Base-by-base conservation (phyloP, 352 stramenopile species). In the Phytophthora sp. region DNA sequence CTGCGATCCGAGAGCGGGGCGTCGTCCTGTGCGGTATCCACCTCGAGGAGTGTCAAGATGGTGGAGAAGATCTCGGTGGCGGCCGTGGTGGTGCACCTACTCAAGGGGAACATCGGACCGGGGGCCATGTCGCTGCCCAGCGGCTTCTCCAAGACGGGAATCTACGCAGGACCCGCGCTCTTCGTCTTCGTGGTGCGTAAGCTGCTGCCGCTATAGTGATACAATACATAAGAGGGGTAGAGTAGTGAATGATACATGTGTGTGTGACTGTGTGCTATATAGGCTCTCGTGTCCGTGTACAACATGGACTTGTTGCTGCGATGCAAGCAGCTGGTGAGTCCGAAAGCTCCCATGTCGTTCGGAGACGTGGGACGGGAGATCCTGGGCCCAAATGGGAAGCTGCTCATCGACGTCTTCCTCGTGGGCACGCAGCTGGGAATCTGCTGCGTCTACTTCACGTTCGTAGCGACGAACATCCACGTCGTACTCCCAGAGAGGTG, bases 361-460 rank as follows among this genome's bases (percentile, higher is more conserved):
- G 83, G 83, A 31, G 83, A 92, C 35, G 83, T 92, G n/a, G 83
- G 78, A 0, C 56, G 66, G 45, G 77, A 89, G 44, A 84, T 92
- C 42, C 30, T 94, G 20, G 83, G 85, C 0, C 74, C 61, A 9
- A 73, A 71, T 7, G 85, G 85, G 59, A 91, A 94, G 45, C 26
- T 79, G 41, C 69, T 91, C 15, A 89, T 94, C 57, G 82, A 94
- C 66, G 73, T 91, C 11, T 92, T 94, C 59, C 73, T 94, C 21
- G 83, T 94, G 18, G 83, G 80, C 46, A 92, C 82, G 24, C 85
- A 94, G 54, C 62, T 92, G 26, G 84, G 83, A 58, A 92, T 91
- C 67, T 94, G 85, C 71, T 94, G 85, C 31, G 83, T 94, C 30
- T 94, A 91, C 63, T 94, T 94, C 55, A 90, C 85, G 4, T 91